Evolutionary conservation across 148 eudicot genomes (phyloP), one percentile per base, ranked within the genome.

Genomic region (Vaccinium macrocarpon): DNA sequence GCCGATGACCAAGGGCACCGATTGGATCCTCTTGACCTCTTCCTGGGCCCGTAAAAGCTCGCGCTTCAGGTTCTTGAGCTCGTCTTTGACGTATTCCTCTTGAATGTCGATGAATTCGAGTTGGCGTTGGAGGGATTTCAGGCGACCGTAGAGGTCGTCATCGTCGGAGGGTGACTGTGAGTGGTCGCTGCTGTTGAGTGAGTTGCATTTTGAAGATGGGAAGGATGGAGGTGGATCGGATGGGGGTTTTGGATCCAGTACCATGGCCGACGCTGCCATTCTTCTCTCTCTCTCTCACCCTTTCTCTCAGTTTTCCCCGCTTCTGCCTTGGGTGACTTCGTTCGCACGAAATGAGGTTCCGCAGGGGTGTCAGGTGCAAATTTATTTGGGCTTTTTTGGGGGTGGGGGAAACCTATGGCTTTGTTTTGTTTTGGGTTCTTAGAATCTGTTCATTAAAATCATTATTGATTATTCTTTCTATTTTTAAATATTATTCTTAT

Each of bases 1-100:
- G 0, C 98, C 98, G 52, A 95, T 95, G 0, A 95, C 98, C 8
- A 94, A 91, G 0, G 97, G 97, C 2, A 95, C 96, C 8, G 95
- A 94, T 46, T 95, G 97, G 85, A 95, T 95, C 71, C 98, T 81
- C 79, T 95, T 95, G 9, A 95, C 98, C 88, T 95, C 98, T 48
- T 95, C 97, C 55, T 95, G 98, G 5, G 98, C 95, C 1, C 98
- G 87, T 0, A 95, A 89, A 15, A 78, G 92, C 89, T 95, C 98
- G 57, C 97, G 86, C 66, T 92, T 94, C 42, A 95, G 92, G 81
- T 95, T 95, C 85, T 95, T 95, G 21, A 89, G 92, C 87, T 95
- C 98, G 81, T 95, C 98, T 76, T 95, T 95, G 21, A 95, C 96
- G 89, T 94, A 95, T 77, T 94, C 98, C 21, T 94, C 95, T 80